Evolutionary conservation across 805 yeast genomes (phyloP).

Genomic region (Sugiyamaella marilandica): DNA sequence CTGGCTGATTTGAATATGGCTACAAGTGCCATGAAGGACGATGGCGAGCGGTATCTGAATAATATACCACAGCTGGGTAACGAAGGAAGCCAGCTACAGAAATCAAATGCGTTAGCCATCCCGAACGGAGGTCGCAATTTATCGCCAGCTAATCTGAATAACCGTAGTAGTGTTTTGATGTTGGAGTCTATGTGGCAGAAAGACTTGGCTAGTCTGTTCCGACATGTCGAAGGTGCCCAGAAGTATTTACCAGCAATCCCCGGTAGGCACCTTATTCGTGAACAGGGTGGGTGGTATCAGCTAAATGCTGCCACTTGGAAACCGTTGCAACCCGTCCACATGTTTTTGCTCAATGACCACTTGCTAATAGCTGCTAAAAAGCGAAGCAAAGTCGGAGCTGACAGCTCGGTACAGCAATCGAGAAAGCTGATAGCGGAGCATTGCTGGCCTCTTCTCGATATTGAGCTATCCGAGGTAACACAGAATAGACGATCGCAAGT

Average conservation of each 20-base stretch:
- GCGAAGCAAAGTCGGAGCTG: constrained; percentile 29
- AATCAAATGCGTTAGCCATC: neutral
- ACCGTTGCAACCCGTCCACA: constrained; percentile 66
- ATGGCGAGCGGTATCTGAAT: constrained; percentile 45
- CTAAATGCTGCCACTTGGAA: constrained; percentile 81
- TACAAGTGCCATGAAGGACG: constrained; percentile 52
- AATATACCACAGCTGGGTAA: neutral
- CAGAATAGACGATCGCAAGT: constrained; percentile 24
- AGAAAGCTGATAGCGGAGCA: constrained; percentile 60
- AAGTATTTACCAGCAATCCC: constrained; percentile 68
- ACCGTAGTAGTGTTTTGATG: constrained; percentile 65
- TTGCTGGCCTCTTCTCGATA: constrained; percentile 71
- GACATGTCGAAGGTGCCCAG: constrained; percentile 89
- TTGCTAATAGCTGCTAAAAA: constrained; percentile 67
- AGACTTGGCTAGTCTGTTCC: constrained; percentile 63
- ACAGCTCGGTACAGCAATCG: constrained; percentile 22
- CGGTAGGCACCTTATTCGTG: constrained; percentile 74
- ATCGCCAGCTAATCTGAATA: constrained; percentile 12
- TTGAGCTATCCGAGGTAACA: constrained; percentile 42
- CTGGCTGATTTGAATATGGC: constrained; percentile 58
- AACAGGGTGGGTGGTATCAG: constrained; percentile 83
- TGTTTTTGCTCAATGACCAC: constrained; percentile 74
- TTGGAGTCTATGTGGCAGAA: constrained; percentile 78
- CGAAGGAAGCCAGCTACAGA: neutral
- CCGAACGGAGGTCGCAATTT: neutral